These are phyloP conservation scores for Colletotrichum somersetense DNA, from an alignment of 2,329 filamentous ascomycete species.

Conservation along the genomic window DNA sequence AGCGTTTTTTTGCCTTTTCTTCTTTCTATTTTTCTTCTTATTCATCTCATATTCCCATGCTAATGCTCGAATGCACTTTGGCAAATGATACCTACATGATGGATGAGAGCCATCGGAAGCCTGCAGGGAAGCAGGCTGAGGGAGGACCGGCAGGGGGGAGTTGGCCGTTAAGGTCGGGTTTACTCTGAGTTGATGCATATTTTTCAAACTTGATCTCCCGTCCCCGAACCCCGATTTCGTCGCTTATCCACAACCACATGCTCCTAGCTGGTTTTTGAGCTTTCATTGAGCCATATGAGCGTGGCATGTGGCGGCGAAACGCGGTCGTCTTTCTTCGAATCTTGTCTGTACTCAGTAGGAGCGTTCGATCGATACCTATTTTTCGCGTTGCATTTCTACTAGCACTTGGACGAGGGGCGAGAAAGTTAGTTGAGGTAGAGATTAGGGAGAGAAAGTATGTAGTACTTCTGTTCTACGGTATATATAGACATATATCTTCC, in stretches of 20 bases:
- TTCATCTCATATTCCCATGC: slow-evolving; percentile 16
- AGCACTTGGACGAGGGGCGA: neutral
- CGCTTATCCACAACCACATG: slow-evolving; percentile 1
- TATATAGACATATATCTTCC: slow-evolving; percentile 21
- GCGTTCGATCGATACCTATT: slow-evolving; percentile 10
- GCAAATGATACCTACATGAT: slow-evolving; percentile 47
- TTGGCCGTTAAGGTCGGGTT: slow-evolving; percentile 20
- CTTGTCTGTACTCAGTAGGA: slow-evolving; percentile 22
- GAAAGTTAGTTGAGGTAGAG: neutral
- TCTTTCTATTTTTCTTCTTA: slow-evolving; percentile 29
- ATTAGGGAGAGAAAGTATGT: neutral
- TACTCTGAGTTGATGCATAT: slow-evolving; percentile 15
- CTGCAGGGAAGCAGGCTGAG: slow-evolving; percentile 19
- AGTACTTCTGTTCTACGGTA: slow-evolving; percentile 11
- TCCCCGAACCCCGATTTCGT: neutral
- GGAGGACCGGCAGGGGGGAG: neutral
- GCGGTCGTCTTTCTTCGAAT: neutral
- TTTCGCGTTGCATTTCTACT: slow-evolving; percentile 12
- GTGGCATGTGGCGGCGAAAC: neutral
- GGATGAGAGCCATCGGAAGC: slow-evolving; percentile 29
- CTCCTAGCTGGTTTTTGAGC: slow-evolving; percentile 35
- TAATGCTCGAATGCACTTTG: slow-evolving; percentile 24
- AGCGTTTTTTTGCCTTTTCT: slow-evolving; percentile 48
- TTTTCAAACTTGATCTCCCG: slow-evolving; percentile 6
- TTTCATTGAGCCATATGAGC: slow-evolving; percentile 23